A percentile compares a stretch with the other conserved stretches of the same genome.
Evolutionary conservation across 805 yeast genomes (phyloP).

Genomic region (Saccharomyces kudriavzevii): DNA sequence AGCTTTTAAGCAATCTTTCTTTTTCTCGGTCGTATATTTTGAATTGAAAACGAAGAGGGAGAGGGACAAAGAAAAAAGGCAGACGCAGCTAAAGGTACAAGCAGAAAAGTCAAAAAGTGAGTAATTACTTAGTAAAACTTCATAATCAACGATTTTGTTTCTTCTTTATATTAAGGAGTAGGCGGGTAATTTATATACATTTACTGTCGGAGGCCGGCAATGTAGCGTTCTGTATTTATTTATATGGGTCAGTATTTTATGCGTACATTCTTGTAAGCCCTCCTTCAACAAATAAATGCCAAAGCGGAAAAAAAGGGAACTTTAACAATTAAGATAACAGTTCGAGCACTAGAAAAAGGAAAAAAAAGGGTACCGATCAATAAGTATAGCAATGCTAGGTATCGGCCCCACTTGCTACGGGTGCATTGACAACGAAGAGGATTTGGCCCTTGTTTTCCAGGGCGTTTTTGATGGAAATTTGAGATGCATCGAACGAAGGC

Average conservation of each 20-base stretch:
- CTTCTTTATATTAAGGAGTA: background rate
- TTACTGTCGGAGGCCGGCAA: background rate
- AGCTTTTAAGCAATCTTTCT: background rate
- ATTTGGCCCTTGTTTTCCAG: slow-evolving; percentile 74
- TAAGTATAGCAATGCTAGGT: slow-evolving; percentile 15
- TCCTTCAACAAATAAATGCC: background rate
- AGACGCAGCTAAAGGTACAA: background rate
- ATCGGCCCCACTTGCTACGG: slow-evolving; percentile 59
- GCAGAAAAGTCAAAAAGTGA: background rate
- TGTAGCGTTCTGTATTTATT: background rate
- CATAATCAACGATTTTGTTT: background rate
- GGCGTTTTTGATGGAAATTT: slow-evolving; percentile 60
- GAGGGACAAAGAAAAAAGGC: background rate
- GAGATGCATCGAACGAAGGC: slow-evolving; percentile 63
- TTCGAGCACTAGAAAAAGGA: background rate
- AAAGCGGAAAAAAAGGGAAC: background rate
- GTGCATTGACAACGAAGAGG: slow-evolving; percentile 72
- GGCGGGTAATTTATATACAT: background rate
- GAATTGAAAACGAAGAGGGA: background rate
- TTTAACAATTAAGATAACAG: background rate
- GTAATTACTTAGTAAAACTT: background rate
- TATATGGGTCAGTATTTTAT: background rate
- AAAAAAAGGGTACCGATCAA: background rate
- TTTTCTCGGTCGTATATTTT: background rate
- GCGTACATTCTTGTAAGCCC: background rate